Evolutionary conservation across 768 basidiomycete species (phyloP).

Genomic region (Mycena rebaudengoi): DNA sequence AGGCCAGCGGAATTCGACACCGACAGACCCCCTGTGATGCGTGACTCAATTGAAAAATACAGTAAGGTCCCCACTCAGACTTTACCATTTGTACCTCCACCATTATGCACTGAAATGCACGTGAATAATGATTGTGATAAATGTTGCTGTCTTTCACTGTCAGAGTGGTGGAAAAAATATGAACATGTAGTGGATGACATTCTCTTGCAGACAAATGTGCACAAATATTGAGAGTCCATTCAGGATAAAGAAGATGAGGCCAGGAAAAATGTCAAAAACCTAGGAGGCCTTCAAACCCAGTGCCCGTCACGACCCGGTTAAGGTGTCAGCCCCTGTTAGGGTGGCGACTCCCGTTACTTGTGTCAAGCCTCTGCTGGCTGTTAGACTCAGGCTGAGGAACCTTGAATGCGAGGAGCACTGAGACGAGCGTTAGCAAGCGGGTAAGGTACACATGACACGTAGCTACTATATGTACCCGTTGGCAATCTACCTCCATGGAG

Average conservation of each 20-base stretch:
- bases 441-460: neutral
- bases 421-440: constrained; percentile 2
- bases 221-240: constrained; percentile 20
- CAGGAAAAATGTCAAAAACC: neutral
- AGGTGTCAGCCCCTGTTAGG: neutral
- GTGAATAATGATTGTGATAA: neutral
- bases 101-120: neutral
- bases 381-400: neutral
- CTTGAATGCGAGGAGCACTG: neutral
- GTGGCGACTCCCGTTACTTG: neutral
- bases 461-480: neutral
- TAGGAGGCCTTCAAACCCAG: neutral
- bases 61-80: constrained; percentile 29
- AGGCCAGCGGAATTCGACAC: no score
- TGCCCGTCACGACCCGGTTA: constrained; percentile 3
- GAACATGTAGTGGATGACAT: constrained; percentile 27
- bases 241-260: neutral
- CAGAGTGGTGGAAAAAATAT: constrained; percentile 24
- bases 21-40: no score
- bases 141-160: constrained; percentile 5
- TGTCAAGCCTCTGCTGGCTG: neutral
- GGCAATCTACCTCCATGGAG: neutral
- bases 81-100: constrained; percentile 28
- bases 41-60: no score
- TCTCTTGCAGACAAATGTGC: constrained; percentile 27